Evolutionary conservation across 164 flowering plant genomes (phyloP), one percentile per base, ranked within the genome.

Genomic region (Aristolochia contorta): DNA sequence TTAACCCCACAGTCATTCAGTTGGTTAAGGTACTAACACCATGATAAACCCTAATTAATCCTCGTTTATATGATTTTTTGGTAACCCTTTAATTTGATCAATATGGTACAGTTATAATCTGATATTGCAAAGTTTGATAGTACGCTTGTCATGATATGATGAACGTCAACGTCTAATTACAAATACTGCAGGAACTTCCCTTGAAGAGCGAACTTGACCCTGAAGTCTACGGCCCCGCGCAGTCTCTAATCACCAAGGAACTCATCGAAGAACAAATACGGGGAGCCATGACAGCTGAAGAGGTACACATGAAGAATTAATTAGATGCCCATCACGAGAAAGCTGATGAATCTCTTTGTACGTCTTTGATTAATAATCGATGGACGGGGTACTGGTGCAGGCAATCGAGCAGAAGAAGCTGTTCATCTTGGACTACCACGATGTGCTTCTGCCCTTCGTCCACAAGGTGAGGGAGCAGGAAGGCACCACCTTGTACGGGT

Each of bases 21-120:
- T 58, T 77, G 60, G 74, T 84, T 51, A 78, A 62, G 75, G 88
- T 83, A 69, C 56, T n/a, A n/a, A n/a, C n/a, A n/a, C n/a, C n/a
- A n/a, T n/a, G n/a, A n/a, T n/a, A n/a, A n/a, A n/a, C n/a, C n/a
- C n/a, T n/a, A n/a, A n/a, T n/a, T n/a, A n/a, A n/a, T n/a, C n/a
- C n/a, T n/a, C n/a, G n/a, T n/a, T n/a, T n/a, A n/a, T n/a, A n/a
- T n/a, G n/a, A n/a, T n/a, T n/a, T n/a, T n/a, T n/a, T n/a, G n/a
- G n/a, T n/a, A n/a, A n/a, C n/a, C n/a, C n/a, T n/a, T n/a, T n/a
- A n/a, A n/a, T n/a, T n/a, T n/a, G n/a, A n/a, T n/a, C n/a, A n/a
- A n/a, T n/a, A n/a, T n/a, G n/a, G n/a, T n/a, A n/a, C n/a, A n/a
- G n/a, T n/a, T n/a, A n/a, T n/a, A n/a, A n/a, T n/a, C n/a, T n/a